phyloP scores from a whole-genome alignment of 2,329 filamentous ascomycete genomes.

The Ceratocystis ficicola region DNA sequence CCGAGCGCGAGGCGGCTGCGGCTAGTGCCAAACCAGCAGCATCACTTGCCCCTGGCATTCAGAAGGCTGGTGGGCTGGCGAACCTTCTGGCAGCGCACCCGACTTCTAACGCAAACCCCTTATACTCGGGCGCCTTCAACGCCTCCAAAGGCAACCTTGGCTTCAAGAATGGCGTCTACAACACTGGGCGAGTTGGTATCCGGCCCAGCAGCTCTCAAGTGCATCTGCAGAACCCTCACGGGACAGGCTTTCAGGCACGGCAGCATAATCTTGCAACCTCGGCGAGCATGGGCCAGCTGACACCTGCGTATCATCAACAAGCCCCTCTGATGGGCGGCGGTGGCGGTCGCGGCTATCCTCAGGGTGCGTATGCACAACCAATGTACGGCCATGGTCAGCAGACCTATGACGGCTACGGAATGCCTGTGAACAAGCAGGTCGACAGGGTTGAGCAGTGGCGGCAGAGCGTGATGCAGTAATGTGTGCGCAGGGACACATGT shows the following conservation, averaged over 20 bases:
- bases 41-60: slow-evolving; percentile 21
- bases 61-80: slow-evolving; percentile 41
- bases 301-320: not conserved
- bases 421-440: slow-evolving; percentile 19
- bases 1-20: slow-evolving; percentile 52
- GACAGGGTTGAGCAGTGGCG: slow-evolving; percentile 36
- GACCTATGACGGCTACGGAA: slow-evolving; percentile 18
- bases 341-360: not conserved
- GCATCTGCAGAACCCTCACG: slow-evolving; percentile 5
- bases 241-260: not conserved
- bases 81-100: slow-evolving; percentile 43
- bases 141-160: slow-evolving; percentile 32
- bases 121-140: slow-evolving; percentile 25
- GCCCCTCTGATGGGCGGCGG: not conserved
- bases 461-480: slow-evolving; percentile 29
- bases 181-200: slow-evolving; percentile 37
- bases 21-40: slow-evolving; percentile 37
- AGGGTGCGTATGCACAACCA: slow-evolving; percentile 22
- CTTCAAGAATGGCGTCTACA: slow-evolving; percentile 42
- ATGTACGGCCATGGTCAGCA: slow-evolving; percentile 19
- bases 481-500: too few relatives aligned
- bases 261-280: slow-evolving; percentile 28
- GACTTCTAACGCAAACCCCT: slow-evolving; percentile 26
- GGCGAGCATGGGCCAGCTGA: slow-evolving; percentile 17
- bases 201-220: slow-evolving; percentile 20